Evolutionary conservation across 495 filamentous ascomycete species (phyloP).

Genomic region (Podospora fimiseda): DNA sequence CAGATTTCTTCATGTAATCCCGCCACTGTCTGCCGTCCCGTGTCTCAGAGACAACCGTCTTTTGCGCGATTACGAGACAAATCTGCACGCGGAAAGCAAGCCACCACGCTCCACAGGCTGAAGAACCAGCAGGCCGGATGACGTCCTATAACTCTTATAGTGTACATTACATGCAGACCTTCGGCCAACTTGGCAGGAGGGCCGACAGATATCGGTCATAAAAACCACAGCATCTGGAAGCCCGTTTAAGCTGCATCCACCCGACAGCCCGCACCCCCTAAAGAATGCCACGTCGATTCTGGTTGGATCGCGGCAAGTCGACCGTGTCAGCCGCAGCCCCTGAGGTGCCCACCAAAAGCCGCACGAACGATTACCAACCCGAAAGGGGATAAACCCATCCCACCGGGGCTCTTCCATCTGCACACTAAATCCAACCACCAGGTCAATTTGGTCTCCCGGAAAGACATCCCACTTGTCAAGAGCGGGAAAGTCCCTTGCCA

Average conservation of each 20-base stretch:
- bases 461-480: neutral
- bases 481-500: neutral
- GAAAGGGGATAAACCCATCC: constrained; percentile 3
- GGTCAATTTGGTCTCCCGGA: neutral
- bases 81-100: no score
- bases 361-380: constrained; percentile 3
- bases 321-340: constrained; percentile 14
- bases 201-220: no score
- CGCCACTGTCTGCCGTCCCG: neutral
- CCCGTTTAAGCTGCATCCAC: neutral
- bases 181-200: no score
- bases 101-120: no score
- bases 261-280: neutral
- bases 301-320: constrained; percentile 12
- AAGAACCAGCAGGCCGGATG: no score
- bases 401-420: constrained; percentile 3
- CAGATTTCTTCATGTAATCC: neutral
- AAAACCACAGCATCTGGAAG: neutral
- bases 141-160: no score
- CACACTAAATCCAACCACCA: constrained; percentile 2
- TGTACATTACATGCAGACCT: no score
- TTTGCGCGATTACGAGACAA: neutral
- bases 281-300: constrained; percentile 1
- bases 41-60: neutral
- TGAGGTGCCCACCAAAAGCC: neutral